A percentile compares a stretch with the other conserved stretches of the same genome.
These are phyloP conservation scores for Elongisporangium anandrum DNA, from an alignment of 352 stramenopile species.

Conservation along the genomic window DNA sequence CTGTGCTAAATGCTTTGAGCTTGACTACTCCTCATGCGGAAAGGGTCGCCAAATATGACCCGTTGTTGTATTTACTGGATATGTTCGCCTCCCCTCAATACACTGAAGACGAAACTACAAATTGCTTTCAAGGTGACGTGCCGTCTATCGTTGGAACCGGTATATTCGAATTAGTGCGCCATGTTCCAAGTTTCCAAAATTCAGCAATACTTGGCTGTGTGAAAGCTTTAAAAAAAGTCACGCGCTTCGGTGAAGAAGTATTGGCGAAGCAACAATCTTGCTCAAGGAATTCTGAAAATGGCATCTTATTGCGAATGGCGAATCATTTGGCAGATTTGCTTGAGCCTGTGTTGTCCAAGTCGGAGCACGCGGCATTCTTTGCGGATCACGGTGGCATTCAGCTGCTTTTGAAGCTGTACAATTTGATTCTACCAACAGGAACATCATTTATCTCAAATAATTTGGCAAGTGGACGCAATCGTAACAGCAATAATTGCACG, in stretches of 20 bases:
- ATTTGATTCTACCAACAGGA: conserved; percentile 68
- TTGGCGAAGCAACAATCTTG: conserved; percentile 7
- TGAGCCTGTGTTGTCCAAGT: conserved; percentile 93
- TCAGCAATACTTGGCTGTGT: conserved; percentile 86
- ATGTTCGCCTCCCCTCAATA: conserved; percentile 91
- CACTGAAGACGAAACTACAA: conserved; percentile 66
- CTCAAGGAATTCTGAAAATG: conserved; percentile 12
- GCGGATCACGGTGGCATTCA: conserved; percentile 87
- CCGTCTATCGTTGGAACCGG: conserved; percentile 90
- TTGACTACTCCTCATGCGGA: conserved; percentile 91
- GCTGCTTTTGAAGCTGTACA: conserved; percentile 87
- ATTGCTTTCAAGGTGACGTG: conserved; percentile 92
- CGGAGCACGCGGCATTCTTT: conserved; percentile 92
- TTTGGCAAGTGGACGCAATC: background rate
- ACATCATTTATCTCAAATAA: background rate
- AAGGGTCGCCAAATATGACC: conserved; percentile 88
- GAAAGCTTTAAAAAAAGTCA: conserved; percentile 88
- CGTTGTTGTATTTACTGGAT: conserved; percentile 88
- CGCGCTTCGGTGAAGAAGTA: conserved; percentile 71
- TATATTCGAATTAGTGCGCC: conserved; percentile 96
- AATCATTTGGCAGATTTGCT: conserved; percentile 90
- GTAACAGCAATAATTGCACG: background rate
- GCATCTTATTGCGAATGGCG: conserved; percentile 54
- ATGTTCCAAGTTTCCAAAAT: conserved; percentile 87
- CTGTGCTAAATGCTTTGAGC: conserved; percentile 90